A percentile compares a stretch with the other conserved stretches of the same genome.
phyloP scores from a whole-genome alignment of 2,329 filamentous ascomycete species.

The Phyllosticta citribraziliensis region DNA sequence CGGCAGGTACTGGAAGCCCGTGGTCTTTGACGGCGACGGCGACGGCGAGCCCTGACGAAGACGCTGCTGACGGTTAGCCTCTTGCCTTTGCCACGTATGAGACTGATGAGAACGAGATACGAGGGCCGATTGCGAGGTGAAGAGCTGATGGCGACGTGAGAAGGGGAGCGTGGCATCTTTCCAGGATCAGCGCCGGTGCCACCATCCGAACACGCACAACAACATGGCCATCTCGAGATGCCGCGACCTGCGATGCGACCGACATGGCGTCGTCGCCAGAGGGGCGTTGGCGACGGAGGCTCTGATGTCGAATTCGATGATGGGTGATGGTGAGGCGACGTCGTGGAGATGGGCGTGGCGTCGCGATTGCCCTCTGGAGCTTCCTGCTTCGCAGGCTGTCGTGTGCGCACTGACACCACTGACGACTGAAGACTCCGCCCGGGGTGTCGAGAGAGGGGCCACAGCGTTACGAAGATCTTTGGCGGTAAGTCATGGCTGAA shows the following conservation, averaged over 20 bases:
- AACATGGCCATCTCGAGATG: neutral
- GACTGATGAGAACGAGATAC: neutral
- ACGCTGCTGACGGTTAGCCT: neutral
- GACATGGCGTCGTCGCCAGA: neutral
- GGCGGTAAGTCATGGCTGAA: constrained; percentile 5
- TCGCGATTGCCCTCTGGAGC: neutral
- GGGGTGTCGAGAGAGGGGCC: neutral
- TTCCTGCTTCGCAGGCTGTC: neutral
- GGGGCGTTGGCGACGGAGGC: neutral
- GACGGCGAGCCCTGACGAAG: neutral
- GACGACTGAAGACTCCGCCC: neutral
- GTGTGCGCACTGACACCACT: neutral
- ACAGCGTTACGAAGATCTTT: constrained; percentile 1
- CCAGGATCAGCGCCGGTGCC: neutral
- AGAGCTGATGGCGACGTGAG: neutral
- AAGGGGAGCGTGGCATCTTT: neutral
- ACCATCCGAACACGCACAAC: neutral
- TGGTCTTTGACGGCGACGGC: neutral
- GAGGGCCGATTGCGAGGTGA: neutral
- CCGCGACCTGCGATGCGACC: neutral
- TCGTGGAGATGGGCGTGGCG: neutral
- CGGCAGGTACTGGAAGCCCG: neutral
- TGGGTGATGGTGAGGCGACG: neutral
- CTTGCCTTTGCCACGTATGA: neutral
- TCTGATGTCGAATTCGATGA: neutral